Evolutionary conservation across 345 rosid species (phyloP).

Genomic region (Lagerstroemia speciosa): DNA sequence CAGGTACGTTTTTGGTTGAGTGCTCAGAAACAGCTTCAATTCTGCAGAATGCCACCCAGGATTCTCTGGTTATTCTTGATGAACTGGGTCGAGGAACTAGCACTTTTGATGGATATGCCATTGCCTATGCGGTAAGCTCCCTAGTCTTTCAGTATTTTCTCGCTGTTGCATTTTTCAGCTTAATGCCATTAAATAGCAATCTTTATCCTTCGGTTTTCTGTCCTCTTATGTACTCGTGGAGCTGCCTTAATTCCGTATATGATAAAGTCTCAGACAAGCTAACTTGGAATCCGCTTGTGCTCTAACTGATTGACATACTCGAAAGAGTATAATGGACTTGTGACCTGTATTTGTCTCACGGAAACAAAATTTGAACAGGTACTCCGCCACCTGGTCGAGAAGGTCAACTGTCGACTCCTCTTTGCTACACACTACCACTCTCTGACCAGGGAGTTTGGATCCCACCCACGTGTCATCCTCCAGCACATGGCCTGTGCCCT

Average conservation of each 20-base stretch:
- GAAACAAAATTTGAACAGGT: conserved; percentile 37
- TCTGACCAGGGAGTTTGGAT: conserved; percentile 79
- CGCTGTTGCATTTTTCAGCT: neutral
- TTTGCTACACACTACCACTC: conserved; percentile 96
- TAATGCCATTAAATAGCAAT: neutral
- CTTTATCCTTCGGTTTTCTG: neutral
- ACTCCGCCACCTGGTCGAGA: conserved; percentile 85
- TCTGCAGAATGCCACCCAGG: conserved; percentile 87
- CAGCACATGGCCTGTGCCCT: conserved; percentile 93
- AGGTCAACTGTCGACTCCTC: conserved; percentile 72
- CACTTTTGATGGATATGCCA: conserved; percentile 95
- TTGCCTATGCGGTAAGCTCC: conserved; percentile 72
- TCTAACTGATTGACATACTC: neutral
- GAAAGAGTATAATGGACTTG: neutral
- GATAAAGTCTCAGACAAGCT: neutral
- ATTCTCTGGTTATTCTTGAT: conserved; percentile 85
- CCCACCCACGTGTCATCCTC: conserved; percentile 69
- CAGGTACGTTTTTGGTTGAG: conserved; percentile 89
- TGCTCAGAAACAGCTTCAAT: conserved; percentile 94
- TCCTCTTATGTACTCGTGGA: neutral
- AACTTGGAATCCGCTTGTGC: no score
- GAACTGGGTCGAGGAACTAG: conserved; percentile 98
- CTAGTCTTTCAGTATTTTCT: neutral
- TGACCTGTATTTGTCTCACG: neutral
- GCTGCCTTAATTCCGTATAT: neutral